Base-by-base conservation (phyloP, 2,329 filamentous ascomycete species). In the Botrytis byssoidea region DNA sequence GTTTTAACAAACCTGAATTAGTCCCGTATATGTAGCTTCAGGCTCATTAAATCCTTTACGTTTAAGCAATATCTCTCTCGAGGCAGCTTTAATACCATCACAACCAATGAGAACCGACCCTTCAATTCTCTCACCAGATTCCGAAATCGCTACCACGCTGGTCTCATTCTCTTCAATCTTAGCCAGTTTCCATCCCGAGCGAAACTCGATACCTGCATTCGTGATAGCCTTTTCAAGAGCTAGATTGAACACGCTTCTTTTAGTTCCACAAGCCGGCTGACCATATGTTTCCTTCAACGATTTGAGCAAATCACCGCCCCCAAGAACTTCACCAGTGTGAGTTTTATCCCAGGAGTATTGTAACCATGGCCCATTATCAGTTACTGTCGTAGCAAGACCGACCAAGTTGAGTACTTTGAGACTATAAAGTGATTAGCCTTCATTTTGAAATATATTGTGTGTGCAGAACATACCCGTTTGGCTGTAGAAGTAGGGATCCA, bases 31-130 rank as follows among this genome's bases (percentile, higher is more conserved):
- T 37, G 70, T 35, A n/a, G 73, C 70, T 61, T 67, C 65, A 4
- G 59, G 69, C 12, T 73, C 73, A 29, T 55, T 25, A 14, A 70
- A 37, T 16, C 70, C 65, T 48, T 70, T 48, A 4, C 57, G 59
- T 20, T 20, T 51, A 16, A 74, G 64, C 35, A 76, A 16, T 25
- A 73, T 46, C n/a, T 48, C 29, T 51, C 75, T 72, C 3, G 74
- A 68, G 3, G 35, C 59, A 59, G 71, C 57, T 48, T 60, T 72
- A 35, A 76, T 73, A 35, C 75, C 75, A 71, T 76, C 74, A 60
- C 75, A 76, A n/a, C 75, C 75, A 32, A 76, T 61, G 1, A 76
- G 69, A 48, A 76, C 75, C 9, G 40, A 61, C 18, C 72, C 75
- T 48, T 70, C 59, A 40, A 73, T 61, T 25, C 59, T 70, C 37